Percentiles rank a stretch among this genome's conserved stretches.
Conservation (phyloP, 352 stramenopile species). For the Phytophthora pistaciae region DNA sequence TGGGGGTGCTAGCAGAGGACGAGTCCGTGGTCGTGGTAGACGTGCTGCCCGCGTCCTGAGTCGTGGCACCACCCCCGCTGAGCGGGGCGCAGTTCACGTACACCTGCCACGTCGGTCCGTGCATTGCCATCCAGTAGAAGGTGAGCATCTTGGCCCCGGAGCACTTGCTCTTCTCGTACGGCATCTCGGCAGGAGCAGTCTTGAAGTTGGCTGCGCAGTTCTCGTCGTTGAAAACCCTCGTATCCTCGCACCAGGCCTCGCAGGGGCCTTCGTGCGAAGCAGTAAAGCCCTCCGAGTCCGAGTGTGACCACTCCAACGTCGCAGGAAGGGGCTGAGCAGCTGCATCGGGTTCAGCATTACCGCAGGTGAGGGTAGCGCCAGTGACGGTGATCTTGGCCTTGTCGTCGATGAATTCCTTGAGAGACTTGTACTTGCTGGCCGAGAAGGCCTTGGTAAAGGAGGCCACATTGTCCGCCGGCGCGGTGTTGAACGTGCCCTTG, state of each 20-base stretch:
- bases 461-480: constrained; percentile 29
- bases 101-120: constrained; percentile 47
- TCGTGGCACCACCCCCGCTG: constrained; percentile 15
- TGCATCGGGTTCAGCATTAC: constrained; percentile 26
- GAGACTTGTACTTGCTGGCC: constrained; percentile 30
- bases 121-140: constrained; percentile 54
- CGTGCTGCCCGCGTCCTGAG: constrained; percentile 31
- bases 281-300: constrained; percentile 35
- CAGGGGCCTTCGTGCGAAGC: constrained; percentile 50
- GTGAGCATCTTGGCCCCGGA: constrained; percentile 34
- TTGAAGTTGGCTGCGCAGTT: constrained; percentile 34
- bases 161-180: constrained; percentile 41
- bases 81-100: constrained; percentile 45
- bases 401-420: constrained; percentile 29
- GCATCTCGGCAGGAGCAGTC: constrained; percentile 37
- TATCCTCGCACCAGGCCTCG: constrained; percentile 55
- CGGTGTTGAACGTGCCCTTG: constrained; percentile 27
- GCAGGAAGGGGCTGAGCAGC: constrained; percentile 23
- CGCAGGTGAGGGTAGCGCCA: constrained; percentile 32
- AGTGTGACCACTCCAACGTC: constrained; percentile 34
- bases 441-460: constrained; percentile 32
- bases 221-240: constrained; percentile 18
- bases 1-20: constrained; percentile 10
- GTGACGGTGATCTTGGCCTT: constrained; percentile 27
- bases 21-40: constrained; percentile 17